Conservation (phyloP, 345 rosid genomes). For the Eucalyptus sp. region DNA sequence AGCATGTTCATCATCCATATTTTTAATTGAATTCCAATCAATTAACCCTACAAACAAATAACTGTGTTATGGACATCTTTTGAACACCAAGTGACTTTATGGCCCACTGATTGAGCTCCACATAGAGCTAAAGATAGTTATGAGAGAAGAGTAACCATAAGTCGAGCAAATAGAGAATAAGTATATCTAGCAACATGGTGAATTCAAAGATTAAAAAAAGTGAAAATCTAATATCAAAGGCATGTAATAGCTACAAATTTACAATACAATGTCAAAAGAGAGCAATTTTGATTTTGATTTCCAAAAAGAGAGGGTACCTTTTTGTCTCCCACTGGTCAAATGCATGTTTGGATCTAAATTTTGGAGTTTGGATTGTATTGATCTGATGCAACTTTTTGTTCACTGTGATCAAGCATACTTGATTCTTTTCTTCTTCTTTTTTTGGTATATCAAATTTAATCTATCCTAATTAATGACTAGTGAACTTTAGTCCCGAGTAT, state of each 20-base stretch:
- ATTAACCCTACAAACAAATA: too few relatives aligned
- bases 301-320: neutral
- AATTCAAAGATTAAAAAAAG: neutral
- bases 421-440: neutral
- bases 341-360: neutral
- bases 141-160: too few relatives aligned
- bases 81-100: too few relatives aligned
- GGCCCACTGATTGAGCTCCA: too few relatives aligned
- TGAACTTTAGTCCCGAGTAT: neutral
- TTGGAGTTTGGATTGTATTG: neutral
- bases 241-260: neutral
- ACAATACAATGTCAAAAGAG: neutral
- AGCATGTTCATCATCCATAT: too few relatives aligned
- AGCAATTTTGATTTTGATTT: too few relatives aligned
- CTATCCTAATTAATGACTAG: neutral
- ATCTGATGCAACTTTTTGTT: neutral
- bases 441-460: neutral
- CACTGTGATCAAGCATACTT: neutral
- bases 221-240: neutral
- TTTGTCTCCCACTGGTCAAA: neutral
- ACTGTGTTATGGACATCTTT: too few relatives aligned
- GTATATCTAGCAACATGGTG: neutral
- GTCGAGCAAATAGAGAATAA: too few relatives aligned
- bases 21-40: too few relatives aligned
- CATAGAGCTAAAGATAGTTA: too few relatives aligned